A percentile compares a stretch with the other conserved stretches of the same genome.
phyloP scores from a whole-genome alignment of 768 basidiomycete genomes.

The Amanita phalloides region DNA sequence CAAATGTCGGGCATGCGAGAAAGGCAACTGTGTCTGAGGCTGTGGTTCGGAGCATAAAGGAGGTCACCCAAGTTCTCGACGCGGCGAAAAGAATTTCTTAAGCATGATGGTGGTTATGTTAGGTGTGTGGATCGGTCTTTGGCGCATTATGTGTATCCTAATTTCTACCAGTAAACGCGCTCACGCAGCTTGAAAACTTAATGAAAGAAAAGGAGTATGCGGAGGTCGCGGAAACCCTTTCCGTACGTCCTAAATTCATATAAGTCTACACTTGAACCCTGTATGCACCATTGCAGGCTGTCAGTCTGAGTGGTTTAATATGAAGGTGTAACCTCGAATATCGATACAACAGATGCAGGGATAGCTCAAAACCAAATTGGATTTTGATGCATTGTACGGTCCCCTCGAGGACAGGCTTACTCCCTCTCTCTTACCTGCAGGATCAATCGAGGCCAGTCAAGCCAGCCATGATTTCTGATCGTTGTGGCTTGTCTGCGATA shows the following conservation, averaged over 20 bases:
- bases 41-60: constrained; percentile 89
- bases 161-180: constrained; percentile 53
- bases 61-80: constrained; percentile 92
- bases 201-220: constrained; percentile 70
- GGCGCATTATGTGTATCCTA: neutral
- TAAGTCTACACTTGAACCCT: neutral
- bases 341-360: constrained; percentile 75
- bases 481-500: too few relatives aligned
- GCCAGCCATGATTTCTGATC: constrained; percentile 56
- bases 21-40: constrained; percentile 97
- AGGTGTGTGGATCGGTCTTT: constrained; percentile 36
- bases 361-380: constrained; percentile 71
- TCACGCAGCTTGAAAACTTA: constrained; percentile 71
- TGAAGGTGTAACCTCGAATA: constrained; percentile 64
- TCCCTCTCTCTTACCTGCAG: constrained; percentile 49
- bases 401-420: constrained; percentile 1
- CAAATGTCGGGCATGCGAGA: constrained; percentile 93
- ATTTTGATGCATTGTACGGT: constrained; percentile 90
- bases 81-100: constrained; percentile 82
- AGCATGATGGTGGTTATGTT: constrained; percentile 94
- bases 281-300: constrained; percentile 41
- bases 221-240: constrained; percentile 76
- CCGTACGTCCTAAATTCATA: constrained; percentile 27
- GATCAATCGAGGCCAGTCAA: constrained; percentile 62
- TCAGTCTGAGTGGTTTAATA: constrained; percentile 80